phyloP scores from a whole-genome alignment of 768 basidiomycete genomes.

The Lactarius evosmus region DNA sequence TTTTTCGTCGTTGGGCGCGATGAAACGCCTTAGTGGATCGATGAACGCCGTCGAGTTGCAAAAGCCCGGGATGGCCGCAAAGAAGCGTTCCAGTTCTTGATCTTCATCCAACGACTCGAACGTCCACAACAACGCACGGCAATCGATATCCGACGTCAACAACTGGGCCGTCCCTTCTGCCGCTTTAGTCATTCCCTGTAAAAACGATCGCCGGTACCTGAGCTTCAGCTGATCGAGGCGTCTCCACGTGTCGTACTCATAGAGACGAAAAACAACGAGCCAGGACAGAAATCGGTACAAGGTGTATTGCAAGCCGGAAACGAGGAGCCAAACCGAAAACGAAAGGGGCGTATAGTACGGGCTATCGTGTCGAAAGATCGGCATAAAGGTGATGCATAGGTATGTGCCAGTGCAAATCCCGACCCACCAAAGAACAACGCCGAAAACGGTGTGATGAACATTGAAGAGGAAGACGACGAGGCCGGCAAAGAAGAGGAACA shows the following conservation, averaged over 20 bases:
- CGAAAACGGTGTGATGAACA: constrained; percentile 14
- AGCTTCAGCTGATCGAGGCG: background rate
- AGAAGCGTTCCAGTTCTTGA: constrained; percentile 15
- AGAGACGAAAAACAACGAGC: background rate
- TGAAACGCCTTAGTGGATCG: background rate
- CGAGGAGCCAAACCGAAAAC: constrained; percentile 2
- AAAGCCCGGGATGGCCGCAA: constrained; percentile 15
- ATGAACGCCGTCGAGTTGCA: constrained; percentile 3
- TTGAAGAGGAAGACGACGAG: constrained; percentile 11
- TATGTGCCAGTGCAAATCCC: background rate
- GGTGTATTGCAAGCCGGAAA: background rate
- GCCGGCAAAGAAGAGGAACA: constrained; percentile 15
- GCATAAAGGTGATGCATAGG: constrained; percentile 6
- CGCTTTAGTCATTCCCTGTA: constrained; percentile 1
- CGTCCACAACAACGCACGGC: constrained; percentile 12
- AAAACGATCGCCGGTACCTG: background rate
- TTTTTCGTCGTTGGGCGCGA: constrained; percentile 12
- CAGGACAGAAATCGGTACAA: constrained; percentile 4
- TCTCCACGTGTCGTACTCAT: constrained; percentile 3
- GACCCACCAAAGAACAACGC: background rate
- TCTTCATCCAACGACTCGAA: constrained; percentile 19
- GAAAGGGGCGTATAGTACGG: constrained; percentile 14
- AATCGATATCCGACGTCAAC: constrained; percentile 5
- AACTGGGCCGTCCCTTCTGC: constrained; percentile 6
- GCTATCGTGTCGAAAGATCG: constrained; percentile 2